Base-by-base conservation (phyloP, 371 early-diverging fungal genomes). In the Mucor ambiguus region DNA sequence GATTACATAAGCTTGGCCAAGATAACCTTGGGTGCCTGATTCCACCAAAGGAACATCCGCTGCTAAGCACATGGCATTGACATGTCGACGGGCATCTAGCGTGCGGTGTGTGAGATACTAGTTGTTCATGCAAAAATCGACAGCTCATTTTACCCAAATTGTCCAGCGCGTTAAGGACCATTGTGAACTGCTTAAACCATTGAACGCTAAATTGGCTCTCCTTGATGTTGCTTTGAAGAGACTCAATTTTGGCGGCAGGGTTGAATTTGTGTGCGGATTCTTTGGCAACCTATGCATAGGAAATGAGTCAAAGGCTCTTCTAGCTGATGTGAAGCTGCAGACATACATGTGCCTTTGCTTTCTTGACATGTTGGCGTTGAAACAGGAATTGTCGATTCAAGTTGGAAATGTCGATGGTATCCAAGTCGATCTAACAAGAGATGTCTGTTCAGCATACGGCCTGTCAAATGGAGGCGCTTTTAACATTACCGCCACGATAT, bases 351-450 rank as follows among this genome's bases (percentile, higher is more conserved):
- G 99, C 95, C 77, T 99, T 99, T 49, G 96, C 80, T 80, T 94
- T 90, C 64, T 90, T 91, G 66, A 99, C 92, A 79, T 99, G 98
- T 58, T 91, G 81, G 46, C 85, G 89, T 79, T 92, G 94, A 81
- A 99, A 99, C 61, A 99, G 85, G 73, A 99, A 98, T 82, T 99
- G 99, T 29, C 99, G 85, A 78, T 99, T 99, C 63, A 99, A 82
- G 79, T 99, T 99, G 37, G 98, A 95, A 55, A 98, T 81, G 67
- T 99, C 99, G 61, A 99, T 98, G 0, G 96, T 97, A 81, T 99
- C 99, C 61, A 97, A 79, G 82, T 99, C 99, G 57, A 99, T 89
- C 88, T 93, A 38, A 57, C 9, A 32, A 18, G 2, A 22, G 7
- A 18, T 6, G 20, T 48, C 20, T 26, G 35, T 18, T 37, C 14